These are phyloP conservation scores for Hura crepitans DNA, from an alignment of 441 rosid species.

Conservation along the genomic window DNA sequence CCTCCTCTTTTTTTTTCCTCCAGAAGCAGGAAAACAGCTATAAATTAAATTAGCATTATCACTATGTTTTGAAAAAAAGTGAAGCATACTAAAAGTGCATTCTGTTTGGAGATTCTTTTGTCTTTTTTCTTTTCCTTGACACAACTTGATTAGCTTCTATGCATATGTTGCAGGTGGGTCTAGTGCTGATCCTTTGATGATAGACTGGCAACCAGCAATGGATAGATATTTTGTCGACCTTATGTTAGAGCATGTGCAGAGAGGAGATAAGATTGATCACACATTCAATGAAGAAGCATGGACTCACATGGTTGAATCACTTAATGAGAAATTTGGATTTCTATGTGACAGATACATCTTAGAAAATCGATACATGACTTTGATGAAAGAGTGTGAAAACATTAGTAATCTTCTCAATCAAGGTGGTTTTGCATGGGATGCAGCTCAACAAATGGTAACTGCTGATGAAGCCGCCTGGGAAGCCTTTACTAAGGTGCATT, in stretches of 20 bases:
- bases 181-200: slow-evolving; percentile 29
- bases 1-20: background rate
- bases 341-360: slow-evolving; percentile 43
- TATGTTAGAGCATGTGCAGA: slow-evolving; percentile 48
- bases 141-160: background rate
- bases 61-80: background rate
- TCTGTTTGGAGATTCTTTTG: background rate
- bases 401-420: slow-evolving; percentile 52
- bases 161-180: slow-evolving; percentile 29
- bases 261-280: slow-evolving; percentile 44
- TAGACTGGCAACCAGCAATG: slow-evolving; percentile 64
- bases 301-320: slow-evolving; percentile 50
- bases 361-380: slow-evolving; percentile 46
- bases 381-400: slow-evolving; percentile 66
- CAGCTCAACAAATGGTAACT: slow-evolving; percentile 42
- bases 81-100: no score
- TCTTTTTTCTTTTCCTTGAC: background rate
- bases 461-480: slow-evolving; percentile 61
- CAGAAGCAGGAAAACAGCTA: background rate
- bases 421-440: slow-evolving; percentile 64
- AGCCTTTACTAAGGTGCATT: slow-evolving; percentile 52
- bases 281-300: slow-evolving; percentile 58
- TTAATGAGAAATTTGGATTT: slow-evolving; percentile 52
- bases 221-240: slow-evolving; percentile 55
- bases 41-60: background rate